phyloP scores from a whole-genome alignment of 306 rosid genomes.

The Parietaria judaica region DNA sequence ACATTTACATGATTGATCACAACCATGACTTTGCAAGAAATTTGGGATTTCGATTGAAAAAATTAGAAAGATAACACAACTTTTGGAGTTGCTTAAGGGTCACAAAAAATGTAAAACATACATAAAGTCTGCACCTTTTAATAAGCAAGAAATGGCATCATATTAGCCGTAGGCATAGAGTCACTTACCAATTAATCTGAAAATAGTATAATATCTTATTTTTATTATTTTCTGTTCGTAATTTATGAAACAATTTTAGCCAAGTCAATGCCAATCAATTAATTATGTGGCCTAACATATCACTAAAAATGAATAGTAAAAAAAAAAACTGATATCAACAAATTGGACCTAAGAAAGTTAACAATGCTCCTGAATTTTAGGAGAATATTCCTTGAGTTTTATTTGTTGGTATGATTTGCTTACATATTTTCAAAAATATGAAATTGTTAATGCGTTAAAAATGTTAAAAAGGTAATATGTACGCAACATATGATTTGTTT shows the following conservation, averaged over 20 bases:
- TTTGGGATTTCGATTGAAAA: background rate
- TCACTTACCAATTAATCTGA: background rate
- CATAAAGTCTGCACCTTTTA: constrained; percentile 4
- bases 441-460: no score
- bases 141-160: constrained; percentile 5
- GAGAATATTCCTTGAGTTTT: no score
- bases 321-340: no score
- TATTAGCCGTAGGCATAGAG: constrained; percentile 15
- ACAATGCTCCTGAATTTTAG: no score
- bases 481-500: no score
- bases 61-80: constrained; percentile 1
- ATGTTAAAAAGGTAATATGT: no score
- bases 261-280: constrained; percentile 19
- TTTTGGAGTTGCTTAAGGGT: constrained; percentile 16
- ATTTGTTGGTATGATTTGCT: no score
- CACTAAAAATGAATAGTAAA: no score
- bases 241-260: constrained; percentile 2
- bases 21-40: background rate
- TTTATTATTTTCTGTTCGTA: background rate
- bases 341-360: no score
- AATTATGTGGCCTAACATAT: background rate
- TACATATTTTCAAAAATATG: no score
- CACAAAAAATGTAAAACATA: background rate
- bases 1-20: no score
- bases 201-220: background rate